phyloP scores from a whole-genome alignment of 2,329 filamentous ascomycete genomes.

The Cladophialophora carrionii region DNA sequence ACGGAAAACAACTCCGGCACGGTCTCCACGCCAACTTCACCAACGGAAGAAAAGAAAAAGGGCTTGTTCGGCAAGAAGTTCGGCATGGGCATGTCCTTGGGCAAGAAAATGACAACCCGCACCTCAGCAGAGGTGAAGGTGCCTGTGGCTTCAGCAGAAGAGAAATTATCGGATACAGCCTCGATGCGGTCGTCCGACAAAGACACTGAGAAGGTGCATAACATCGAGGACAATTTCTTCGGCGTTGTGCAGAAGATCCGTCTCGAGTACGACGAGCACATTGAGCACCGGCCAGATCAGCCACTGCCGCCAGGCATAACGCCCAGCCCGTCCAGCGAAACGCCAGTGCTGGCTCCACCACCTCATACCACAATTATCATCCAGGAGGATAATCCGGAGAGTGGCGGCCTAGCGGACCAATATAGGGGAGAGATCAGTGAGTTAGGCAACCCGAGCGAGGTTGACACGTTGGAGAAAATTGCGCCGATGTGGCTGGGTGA shows the following conservation, averaged over 20 bases:
- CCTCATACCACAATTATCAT: constrained; percentile 63
- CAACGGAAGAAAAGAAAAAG: constrained; percentile 65
- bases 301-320: constrained; percentile 47
- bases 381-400: constrained; percentile 66
- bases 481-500: constrained; percentile 93
- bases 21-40: constrained; percentile 54
- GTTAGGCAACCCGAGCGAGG: constrained; percentile 66
- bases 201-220: constrained; percentile 48
- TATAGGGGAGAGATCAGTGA: constrained; percentile 86
- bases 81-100: constrained; percentile 69
- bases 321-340: constrained; percentile 51
- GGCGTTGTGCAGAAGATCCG: constrained; percentile 53
- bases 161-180: constrained; percentile 67
- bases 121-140: constrained; percentile 71
- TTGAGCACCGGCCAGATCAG: constrained; percentile 46
- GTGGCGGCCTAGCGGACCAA: constrained; percentile 74
- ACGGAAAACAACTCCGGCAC: constrained; percentile 41
- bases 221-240: constrained; percentile 51
- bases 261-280: constrained; percentile 51
- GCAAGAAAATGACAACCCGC: constrained; percentile 78
- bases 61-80: constrained; percentile 83
- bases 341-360: constrained; percentile 51
- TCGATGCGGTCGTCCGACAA: constrained; percentile 57
- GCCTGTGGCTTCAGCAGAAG: constrained; percentile 66
- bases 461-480: constrained; percentile 80